Base-by-base conservation (phyloP, 176 grass and related monocot genomes). In the Leersia perrieri region DNA sequence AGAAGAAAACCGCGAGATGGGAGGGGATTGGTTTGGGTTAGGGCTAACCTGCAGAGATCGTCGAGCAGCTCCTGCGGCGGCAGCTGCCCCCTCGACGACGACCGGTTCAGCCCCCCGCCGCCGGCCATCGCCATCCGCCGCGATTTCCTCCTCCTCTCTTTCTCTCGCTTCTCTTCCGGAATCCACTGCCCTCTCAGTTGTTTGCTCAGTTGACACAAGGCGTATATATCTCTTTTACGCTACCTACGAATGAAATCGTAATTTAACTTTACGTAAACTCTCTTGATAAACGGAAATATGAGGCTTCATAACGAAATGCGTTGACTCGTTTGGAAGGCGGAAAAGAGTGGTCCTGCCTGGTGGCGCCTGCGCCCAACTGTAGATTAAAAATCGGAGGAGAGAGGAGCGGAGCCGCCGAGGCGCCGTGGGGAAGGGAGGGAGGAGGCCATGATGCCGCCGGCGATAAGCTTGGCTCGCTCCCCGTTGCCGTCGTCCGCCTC, bases 21-120 rank as follows among this genome's bases (percentile, higher is more conserved):
- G 72, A 29, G 31, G 45, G 26, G 20, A 28, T n/a, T n/a, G 71
- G 35, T n/a, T 45, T 13, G 70, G 63, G 22, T n/a, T n/a, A 28
- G 77, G 65, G 29, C 22, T 82, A 95, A 95, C 96, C 96, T 98
- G 96, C 96, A 98, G 78, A 98, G 96, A 86, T 98, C 92, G 57
- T 98, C 96, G 30, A 95, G 92, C 23, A 98, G 87, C 71, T 98
- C 96, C 83, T 95, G 96, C 26, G 90, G 87, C 16, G 92, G 96
- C 36, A 88, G 61, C 73, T 84, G 85, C 42, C 82, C 85, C 82
- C 77, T 83, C 31, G 86, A 85, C 1, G 90, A 75, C 0, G 86
- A 82, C 13, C 83, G 79, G 75, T 88, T 86, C 3, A 86, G 63
- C 11, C 86, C 90, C 40, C 82, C 90, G 77, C 82, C 85, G 60